Base-by-base conservation (phyloP, 805 yeast genomes). In the Saccharomycopsis fermentans region DNA sequence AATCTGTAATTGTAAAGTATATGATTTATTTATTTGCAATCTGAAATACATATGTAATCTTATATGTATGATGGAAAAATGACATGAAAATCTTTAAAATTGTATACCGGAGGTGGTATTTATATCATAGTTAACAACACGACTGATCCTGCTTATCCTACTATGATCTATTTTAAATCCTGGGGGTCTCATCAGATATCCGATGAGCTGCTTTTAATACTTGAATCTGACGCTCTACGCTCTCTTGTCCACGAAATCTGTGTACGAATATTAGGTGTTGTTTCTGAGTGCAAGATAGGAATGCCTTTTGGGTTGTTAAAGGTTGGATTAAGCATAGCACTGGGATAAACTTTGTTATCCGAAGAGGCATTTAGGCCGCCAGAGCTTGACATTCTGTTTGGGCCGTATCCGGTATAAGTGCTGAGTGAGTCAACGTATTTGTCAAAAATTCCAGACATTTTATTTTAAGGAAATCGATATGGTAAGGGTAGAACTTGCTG, bases 381-480 rank as follows among this genome's bases (percentile, higher is more conserved):
- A n/a, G 59, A 55, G 27, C 56, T 24, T 1, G 63, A 60, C 21
- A 54, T 32, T 53, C 63, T 55, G 53, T 61, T 55, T 35, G 52
- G 54, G 16, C 54, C 39, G 21, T 52, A 35, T 8, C 51, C 39
- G 19, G 54, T 36, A 43, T 24, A 54, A 26, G 50, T 37, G 32
- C 39, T 54, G 35, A 54, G 51, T 9, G 53, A n/a, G 16, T 57
- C 53, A 37, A 59, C 37, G 40, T 56, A 59, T 35, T 51, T 59
- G 54, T 59, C 62, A 51, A 59, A 59, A 37, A 59, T 56, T 56
- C 62, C 62, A 6, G 59, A 56, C 62, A 59, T 59, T 53, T 35
- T 37, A n/a, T n/a, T n/a, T n/a, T n/a, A n/a, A n/a, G n/a, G n/a
- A n/a, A n/a, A n/a, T n/a, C n/a, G n/a, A n/a, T n/a, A n/a, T n/a